Conservation (phyloP, 805 yeast species). For the Yarrowia sp. region DNA sequence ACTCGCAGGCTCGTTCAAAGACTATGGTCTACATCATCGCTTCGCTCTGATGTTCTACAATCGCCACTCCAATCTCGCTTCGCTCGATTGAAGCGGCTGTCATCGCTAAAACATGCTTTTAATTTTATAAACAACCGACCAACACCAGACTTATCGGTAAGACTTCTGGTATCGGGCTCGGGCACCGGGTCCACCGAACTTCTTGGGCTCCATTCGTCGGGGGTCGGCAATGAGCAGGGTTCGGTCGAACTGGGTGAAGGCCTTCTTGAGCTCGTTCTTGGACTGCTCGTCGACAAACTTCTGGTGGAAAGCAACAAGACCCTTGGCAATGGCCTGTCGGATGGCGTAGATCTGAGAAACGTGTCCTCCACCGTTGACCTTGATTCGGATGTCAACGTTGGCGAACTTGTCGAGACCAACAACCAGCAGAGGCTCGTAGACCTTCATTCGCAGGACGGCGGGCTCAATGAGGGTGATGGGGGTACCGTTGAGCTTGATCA, state of each 20-base stretch:
- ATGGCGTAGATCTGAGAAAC: slow-evolving; percentile 99
- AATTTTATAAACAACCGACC: slow-evolving; percentile 37
- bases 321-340: slow-evolving; percentile 99
- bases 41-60: too few relatives aligned
- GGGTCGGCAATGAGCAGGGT: slow-evolving; percentile 99
- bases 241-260: slow-evolving; percentile 97
- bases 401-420: slow-evolving; percentile 99
- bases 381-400: slow-evolving; percentile 97
- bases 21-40: too few relatives aligned
- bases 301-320: slow-evolving; percentile 99
- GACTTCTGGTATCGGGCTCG: slow-evolving; percentile 99
- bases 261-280: slow-evolving; percentile 98
- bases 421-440: slow-evolving; percentile 97
- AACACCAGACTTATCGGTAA: slow-evolving; percentile 77
- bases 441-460: slow-evolving; percentile 98
- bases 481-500: slow-evolving; percentile 98
- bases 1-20: too few relatives aligned
- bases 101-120: slow-evolving; percentile 39
- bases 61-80: neutral
- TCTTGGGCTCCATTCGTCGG: slow-evolving; percentile 99
- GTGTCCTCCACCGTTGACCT: slow-evolving; percentile 99
- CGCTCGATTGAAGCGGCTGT: neutral
- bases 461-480: slow-evolving; percentile 99
- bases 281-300: slow-evolving; percentile 99
- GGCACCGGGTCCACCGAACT: slow-evolving; percentile 99